Evolutionary conservation across 495 filamentous ascomycete genomes (phyloP), one percentile per base, ranked within the genome.

Genomic region (Aspergillus ellipticus): DNA sequence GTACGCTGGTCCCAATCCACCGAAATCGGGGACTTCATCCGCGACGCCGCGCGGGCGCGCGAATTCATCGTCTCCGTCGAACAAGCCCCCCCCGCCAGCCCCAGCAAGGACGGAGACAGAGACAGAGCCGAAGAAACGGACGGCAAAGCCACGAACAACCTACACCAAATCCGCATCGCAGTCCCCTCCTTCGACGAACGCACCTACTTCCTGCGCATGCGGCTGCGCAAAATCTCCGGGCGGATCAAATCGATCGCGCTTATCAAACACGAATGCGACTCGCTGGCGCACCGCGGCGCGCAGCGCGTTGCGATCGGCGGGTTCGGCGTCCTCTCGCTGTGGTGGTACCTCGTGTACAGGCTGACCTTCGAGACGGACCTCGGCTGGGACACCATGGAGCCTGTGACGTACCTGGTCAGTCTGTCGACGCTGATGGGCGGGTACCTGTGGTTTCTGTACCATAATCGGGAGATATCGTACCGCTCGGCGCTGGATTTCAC

Each of bases 1-100:
- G 89, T 96, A 0, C 88, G 91, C n/a, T 97, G 93, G 93, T 91
- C 88, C 17, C 82, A 83, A 37, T 85, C 84, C 15, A 96, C 92
- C 9, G 93, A 97, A 61, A 85, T 97, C 24, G 93, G 92, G 9
- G 92, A 97, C 72, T 97, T 97, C 69, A 90, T 97, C 57, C 89
- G 90, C 4, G 93, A 96, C 62, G 92, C 93, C 0, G 87, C 92
- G 4, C 79, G 90, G 0, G 87, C 85, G 0, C 78, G 87, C 45
- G 89, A 96, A 62, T 97, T 97, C 66, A 84, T 87, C 20, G 81
- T 96, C 20, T 85, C 88, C 53, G 88, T 97, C 58, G 86, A 94
- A 62, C 89, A 89, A 0, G 80, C 84, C 26, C 71, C 80, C 6
- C 58, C 78, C n/a, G n/a, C n/a, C n/a, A n/a, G n/a, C n/a, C n/a